phyloP scores from a whole-genome alignment of 352 stramenopile genomes.

The Phytophthora hybrid region DNA sequence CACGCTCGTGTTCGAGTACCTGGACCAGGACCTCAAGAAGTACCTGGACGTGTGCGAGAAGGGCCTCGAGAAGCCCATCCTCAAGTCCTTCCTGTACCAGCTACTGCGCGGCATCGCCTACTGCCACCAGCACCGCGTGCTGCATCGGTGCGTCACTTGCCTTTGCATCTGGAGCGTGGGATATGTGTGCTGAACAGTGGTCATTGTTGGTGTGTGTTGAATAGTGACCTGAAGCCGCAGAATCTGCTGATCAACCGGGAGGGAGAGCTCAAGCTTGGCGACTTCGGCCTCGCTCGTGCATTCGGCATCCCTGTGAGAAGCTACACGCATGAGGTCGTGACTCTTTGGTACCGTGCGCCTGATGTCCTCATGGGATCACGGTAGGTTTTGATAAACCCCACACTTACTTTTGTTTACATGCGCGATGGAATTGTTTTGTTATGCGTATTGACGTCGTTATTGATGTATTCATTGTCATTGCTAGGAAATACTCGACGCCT shows the following conservation, averaged over 20 bases:
- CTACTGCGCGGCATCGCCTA: constrained; percentile 98
- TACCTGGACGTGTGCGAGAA: constrained; percentile 99
- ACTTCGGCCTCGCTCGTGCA: constrained; percentile 99
- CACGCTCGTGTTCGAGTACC: constrained; percentile 99
- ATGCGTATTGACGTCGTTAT: not conserved
- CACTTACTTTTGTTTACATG: not conserved
- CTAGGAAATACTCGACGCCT: constrained; percentile 97
- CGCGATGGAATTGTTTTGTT: not conserved
- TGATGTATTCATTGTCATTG: not conserved
- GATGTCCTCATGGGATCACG: constrained; percentile 98
- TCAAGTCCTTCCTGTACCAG: constrained; percentile 99
- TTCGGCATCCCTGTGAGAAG: constrained; percentile 99
- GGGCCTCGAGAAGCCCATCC: constrained; percentile 93
- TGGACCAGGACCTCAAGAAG: constrained; percentile 99
- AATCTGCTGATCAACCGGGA: constrained; percentile 99
- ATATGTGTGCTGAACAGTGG: not conserved
- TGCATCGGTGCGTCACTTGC: constrained; percentile 78
- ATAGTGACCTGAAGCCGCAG: constrained; percentile 98
- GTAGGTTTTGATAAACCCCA: constrained; percentile 36
- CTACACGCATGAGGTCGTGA: constrained; percentile 99
- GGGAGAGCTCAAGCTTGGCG: constrained; percentile 99
- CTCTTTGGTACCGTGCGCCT: constrained; percentile 98
- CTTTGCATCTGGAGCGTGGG: not conserved
- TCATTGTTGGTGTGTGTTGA: constrained; percentile 24
- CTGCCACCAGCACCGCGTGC: constrained; percentile 98